Conservation (phyloP, 768 basidiomycete species). For the Rhodotorula diobovata region DNA sequence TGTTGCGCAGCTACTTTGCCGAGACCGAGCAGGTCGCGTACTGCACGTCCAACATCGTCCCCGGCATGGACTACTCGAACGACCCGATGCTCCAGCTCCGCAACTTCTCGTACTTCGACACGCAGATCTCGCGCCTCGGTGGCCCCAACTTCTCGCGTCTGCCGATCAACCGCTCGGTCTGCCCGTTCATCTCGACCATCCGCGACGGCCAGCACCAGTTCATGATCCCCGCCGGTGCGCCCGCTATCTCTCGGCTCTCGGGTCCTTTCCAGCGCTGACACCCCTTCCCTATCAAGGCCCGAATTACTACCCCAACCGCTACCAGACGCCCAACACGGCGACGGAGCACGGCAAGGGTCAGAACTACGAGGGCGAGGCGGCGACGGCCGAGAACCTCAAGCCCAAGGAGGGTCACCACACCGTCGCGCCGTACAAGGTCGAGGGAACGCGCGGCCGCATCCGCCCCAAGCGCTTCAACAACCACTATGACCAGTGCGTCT, state of each 20-base stretch:
- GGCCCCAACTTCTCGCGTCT: conserved; percentile 61
- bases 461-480: conserved; percentile 38
- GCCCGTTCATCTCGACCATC: conserved; percentile 66
- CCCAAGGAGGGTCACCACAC: conserved; percentile 18
- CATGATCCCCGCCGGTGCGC: conserved; percentile 57
- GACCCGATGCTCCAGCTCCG: conserved; percentile 78
- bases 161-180: conserved; percentile 76
- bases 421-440: conserved; percentile 40
- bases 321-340: conserved; percentile 45
- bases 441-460: conserved; percentile 56
- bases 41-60: conserved; percentile 58
- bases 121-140: conserved; percentile 73
- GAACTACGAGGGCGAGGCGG: conserved; percentile 20
- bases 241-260: conserved; percentile 23
- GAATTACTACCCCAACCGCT: conserved; percentile 76
- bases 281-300: conserved; percentile 42
- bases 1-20: conserved; percentile 62
- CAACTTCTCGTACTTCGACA: conserved; percentile 79
- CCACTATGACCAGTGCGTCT: conserved; percentile 14
- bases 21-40: conserved; percentile 87
- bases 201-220: conserved; percentile 61
- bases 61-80: conserved; percentile 54
- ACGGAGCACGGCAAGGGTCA: conserved; percentile 24
- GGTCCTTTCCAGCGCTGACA: conserved; percentile 27
- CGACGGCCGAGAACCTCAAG: not conserved